Evolutionary conservation across 768 basidiomycete species (phyloP).

Genomic region (Suillus luteus): DNA sequence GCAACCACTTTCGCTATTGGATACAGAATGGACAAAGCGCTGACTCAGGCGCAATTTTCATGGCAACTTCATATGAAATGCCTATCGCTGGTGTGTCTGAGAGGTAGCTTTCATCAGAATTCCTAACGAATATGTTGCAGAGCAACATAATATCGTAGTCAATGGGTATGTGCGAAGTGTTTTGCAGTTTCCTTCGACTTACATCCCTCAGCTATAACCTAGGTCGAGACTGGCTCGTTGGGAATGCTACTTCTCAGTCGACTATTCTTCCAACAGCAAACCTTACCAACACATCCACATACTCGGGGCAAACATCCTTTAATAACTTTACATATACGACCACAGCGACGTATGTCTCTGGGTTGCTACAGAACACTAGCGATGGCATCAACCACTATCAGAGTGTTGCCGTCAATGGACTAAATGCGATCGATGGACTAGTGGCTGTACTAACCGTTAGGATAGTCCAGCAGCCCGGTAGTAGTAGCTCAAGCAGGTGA

Average conservation of each 20-base stretch:
- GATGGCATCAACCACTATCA: slow-evolving; percentile 68
- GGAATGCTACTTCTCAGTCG: slow-evolving; percentile 66
- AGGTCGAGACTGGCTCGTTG: slow-evolving; percentile 85
- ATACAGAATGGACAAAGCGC: slow-evolving; percentile 65
- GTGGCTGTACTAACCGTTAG: slow-evolving; percentile 78
- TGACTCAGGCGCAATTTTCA: slow-evolving; percentile 73
- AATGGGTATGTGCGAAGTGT: slow-evolving; percentile 53
- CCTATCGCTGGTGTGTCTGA: slow-evolving; percentile 54
- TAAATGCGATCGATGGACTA: slow-evolving; percentile 77
- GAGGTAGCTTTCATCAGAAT: slow-evolving; percentile 6
- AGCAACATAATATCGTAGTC: slow-evolving; percentile 67
- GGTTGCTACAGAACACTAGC: slow-evolving; percentile 70
- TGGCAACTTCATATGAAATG: slow-evolving; percentile 75
- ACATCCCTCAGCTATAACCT: slow-evolving; percentile 60
- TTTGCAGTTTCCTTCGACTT: not conserved
- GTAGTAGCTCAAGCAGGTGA: slow-evolving; percentile 23
- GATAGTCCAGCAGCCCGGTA: slow-evolving; percentile 47
- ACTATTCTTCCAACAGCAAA: slow-evolving; percentile 26
- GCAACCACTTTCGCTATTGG: slow-evolving; percentile 91
- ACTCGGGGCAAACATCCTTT: slow-evolving; percentile 61
- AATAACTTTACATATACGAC: slow-evolving; percentile 76
- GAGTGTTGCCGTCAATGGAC: slow-evolving; percentile 50
- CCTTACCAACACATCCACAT: slow-evolving; percentile 54
- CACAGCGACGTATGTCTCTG: slow-evolving; percentile 64
- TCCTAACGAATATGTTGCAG: slow-evolving; percentile 30